Evolutionary conservation across 1,284 basidiomycete genomes (phyloP).

Genomic region (Trichosporon sp.): DNA sequence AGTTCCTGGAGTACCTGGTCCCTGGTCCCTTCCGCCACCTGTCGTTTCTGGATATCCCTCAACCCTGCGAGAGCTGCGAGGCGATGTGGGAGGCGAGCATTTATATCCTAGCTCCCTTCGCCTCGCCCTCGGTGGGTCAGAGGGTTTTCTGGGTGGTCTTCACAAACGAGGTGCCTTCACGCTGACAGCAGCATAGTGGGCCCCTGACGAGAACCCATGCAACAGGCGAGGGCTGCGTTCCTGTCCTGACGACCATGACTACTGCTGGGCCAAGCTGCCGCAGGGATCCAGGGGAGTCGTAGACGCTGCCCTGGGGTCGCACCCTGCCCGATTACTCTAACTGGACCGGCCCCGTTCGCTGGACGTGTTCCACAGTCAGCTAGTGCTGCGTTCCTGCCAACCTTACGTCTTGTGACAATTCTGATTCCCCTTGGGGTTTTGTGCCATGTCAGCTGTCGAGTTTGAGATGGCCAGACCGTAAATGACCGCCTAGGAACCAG

Average conservation of each 20-base stretch:
- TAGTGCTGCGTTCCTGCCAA: neutral
- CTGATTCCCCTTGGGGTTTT: neutral
- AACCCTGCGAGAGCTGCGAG: neutral
- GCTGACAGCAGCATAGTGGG: neutral
- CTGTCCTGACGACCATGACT: neutral
- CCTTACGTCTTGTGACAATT: neutral
- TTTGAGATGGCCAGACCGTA: neutral
- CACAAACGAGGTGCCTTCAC: neutral
- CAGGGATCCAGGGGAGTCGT: neutral
- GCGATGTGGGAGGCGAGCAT: too few relatives aligned
- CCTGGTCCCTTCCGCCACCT: neutral
- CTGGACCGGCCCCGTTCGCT: neutral
- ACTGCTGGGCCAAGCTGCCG: neutral
- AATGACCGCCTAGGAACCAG: neutral
- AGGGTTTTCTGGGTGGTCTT: neutral
- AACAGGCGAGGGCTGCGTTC: neutral
- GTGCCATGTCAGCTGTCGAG: neutral
- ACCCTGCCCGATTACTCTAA: neutral
- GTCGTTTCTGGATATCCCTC: neutral
- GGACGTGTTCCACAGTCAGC: neutral
- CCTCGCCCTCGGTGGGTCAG: neutral
- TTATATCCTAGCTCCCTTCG: neutral
- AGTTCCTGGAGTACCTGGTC: neutral
- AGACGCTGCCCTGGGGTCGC: neutral
- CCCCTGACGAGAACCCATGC: neutral